Evolutionary conservation across 2,329 filamentous ascomycete species (phyloP).

Genomic region (Shiraia sp.): DNA sequence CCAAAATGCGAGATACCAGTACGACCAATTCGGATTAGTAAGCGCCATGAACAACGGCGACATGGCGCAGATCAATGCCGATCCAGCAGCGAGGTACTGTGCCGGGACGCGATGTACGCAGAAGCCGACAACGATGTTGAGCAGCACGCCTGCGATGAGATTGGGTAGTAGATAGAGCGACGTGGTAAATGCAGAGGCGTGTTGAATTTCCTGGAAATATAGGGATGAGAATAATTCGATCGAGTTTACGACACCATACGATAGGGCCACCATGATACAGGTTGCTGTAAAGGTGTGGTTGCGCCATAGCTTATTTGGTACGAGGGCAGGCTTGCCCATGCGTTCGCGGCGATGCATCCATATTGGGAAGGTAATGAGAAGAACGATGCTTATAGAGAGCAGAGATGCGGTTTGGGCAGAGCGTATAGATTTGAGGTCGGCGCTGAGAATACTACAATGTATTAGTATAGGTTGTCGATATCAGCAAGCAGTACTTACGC

Average conservation of each 20-base stretch:
- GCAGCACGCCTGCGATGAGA: constrained; percentile 41
- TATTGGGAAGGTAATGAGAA: constrained; percentile 31
- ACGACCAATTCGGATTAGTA: constrained; percentile 53
- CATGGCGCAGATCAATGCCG: constrained; percentile 48
- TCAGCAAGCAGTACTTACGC: constrained; percentile 17
- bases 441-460: constrained; percentile 22
- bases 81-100: constrained; percentile 47
- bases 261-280: constrained; percentile 52
- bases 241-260: constrained; percentile 42
- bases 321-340: constrained; percentile 23
- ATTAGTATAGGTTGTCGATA: constrained; percentile 8
- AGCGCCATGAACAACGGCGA: constrained; percentile 62
- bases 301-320: constrained; percentile 54
- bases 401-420: constrained; percentile 25
- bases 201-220: constrained; percentile 51
- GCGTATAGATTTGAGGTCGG: constrained; percentile 25
- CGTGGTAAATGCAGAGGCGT: constrained; percentile 34
- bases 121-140: constrained; percentile 52
- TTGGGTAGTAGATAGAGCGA: constrained; percentile 51
- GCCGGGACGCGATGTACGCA: constrained; percentile 51
- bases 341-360: constrained; percentile 37
- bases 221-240: constrained; percentile 48
- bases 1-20: constrained; percentile 56
- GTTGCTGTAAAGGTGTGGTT: constrained; percentile 59
- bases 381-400: constrained; percentile 25